Evolutionary conservation across 768 basidiomycete species (phyloP), one percentile per base, ranked within the genome.

Genomic region (Mycena amicta): DNA sequence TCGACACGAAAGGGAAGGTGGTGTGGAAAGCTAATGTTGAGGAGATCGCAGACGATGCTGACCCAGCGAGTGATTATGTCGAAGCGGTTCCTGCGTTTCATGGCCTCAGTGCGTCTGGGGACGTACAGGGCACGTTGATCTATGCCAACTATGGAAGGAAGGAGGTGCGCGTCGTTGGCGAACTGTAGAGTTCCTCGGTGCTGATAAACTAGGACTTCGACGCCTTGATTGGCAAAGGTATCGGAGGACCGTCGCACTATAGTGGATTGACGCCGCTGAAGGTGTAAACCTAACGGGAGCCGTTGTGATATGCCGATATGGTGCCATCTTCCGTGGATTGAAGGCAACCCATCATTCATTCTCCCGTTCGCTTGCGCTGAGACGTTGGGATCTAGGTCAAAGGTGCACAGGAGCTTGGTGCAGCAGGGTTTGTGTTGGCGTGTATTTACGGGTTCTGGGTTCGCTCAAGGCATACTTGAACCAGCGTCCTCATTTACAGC

Each of bases 11-110:
- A 33, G 83, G 81, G 13, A 68, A 72, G 4, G 70, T 77, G 2
- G 65, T 76, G 12, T 86, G 88, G 85, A 72, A 77, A n/a, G 90
- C 90, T 3, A 77, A 84, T 50, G 72, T 92, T 4, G 79, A 83
- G 60, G 91, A 93, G 66, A 77, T 84, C 28, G 82, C 81, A n/a
- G n/a, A n/a, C n/a, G n/a, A n/a, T n/a, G n/a, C n/a, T n/a, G n/a
- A n/a, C n/a, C n/a, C n/a, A n/a, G 87, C 88, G 18, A 68, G 74
- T 22, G 68, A 83, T 59, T 80, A 84, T 54, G 77, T 78, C n/a
- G 77, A 80, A 37, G 77, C 82, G 28, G 80, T 89, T 5, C 81
- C 80, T 1, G 72, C 85, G 25, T 93, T 88, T 80, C 90, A 92
- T 68, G 90, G 89, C 0, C 72, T 88, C 16, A 87, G 85, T 57